phyloP scores from a whole-genome alignment of 164 flowering plant species.

The Magnolia changhungtana region DNA sequence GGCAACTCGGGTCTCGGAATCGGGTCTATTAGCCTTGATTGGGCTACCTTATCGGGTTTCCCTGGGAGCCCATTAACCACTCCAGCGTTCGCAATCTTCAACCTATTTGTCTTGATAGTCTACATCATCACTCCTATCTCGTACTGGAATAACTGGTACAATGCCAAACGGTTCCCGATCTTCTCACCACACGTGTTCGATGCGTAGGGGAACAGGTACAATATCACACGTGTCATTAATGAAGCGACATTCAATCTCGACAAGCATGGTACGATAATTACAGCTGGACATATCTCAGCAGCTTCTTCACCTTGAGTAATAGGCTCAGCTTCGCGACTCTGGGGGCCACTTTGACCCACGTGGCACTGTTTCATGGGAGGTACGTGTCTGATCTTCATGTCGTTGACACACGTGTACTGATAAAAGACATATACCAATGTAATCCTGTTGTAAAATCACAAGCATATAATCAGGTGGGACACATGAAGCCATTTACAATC shows the following conservation, averaged over 20 bases:
- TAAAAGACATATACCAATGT: too few species aligned
- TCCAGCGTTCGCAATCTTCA: slow-evolving; percentile 49
- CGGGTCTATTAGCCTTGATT: slow-evolving; percentile 55
- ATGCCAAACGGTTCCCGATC: slow-evolving; percentile 54
- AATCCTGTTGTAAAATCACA: too few species aligned
- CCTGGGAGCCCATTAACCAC: slow-evolving; percentile 49
- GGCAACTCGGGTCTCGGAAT: slow-evolving; percentile 52
- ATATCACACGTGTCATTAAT: slow-evolving; percentile 31
- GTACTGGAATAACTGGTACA: slow-evolving; percentile 49
- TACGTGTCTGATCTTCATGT: background rate
- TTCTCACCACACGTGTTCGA: slow-evolving; percentile 42
- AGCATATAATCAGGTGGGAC: too few species aligned
- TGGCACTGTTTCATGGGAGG: slow-evolving; percentile 52
- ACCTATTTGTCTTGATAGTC: slow-evolving; percentile 31
- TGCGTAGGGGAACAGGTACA: slow-evolving; percentile 30
- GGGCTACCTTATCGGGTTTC: slow-evolving; percentile 47
- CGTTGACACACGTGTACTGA: too few species aligned
- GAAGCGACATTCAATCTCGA: slow-evolving; percentile 27
- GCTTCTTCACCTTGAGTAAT: slow-evolving; percentile 35
- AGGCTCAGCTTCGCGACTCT: slow-evolving; percentile 55
- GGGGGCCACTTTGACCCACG: slow-evolving; percentile 55
- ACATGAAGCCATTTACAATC: too few species aligned
- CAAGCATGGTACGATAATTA: slow-evolving; percentile 35
- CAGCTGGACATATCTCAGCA: slow-evolving; percentile 45
- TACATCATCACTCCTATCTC: slow-evolving; percentile 42